phyloP scores from a whole-genome alignment of 108 stramenopile genomes.

The Nannochloropsis gaditana region DNA sequence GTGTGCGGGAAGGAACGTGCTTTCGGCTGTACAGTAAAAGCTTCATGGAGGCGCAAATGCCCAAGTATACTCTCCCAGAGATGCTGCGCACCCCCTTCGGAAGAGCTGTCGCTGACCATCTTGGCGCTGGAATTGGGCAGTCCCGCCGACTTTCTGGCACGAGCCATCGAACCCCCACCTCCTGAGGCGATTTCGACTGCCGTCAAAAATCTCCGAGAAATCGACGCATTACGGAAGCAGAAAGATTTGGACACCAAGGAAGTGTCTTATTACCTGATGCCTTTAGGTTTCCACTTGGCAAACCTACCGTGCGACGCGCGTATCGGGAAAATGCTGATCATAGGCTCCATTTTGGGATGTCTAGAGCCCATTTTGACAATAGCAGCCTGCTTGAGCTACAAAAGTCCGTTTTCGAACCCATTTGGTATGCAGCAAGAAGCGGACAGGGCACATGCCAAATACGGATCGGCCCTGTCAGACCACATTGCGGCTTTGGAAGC shows the following conservation, averaged over 20 bases:
- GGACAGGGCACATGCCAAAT: constrained; percentile 65
- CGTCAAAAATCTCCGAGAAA: constrained; percentile 41
- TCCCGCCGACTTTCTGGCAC: constrained; percentile 63
- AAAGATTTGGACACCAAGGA: background rate
- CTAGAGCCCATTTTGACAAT: constrained; percentile 72
- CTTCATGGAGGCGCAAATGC: constrained; percentile 31
- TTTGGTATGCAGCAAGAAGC: constrained; percentile 60
- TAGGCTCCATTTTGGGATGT: constrained; percentile 64
- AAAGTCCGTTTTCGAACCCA: constrained; percentile 25
- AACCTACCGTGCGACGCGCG: constrained; percentile 79
- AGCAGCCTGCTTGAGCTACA: constrained; percentile 57
- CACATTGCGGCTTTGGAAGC: constrained; percentile 78
- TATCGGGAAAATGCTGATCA: constrained; percentile 69
- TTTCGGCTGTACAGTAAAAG: constrained; percentile 67
- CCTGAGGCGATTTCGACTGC: constrained; percentile 45
- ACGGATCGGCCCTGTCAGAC: constrained; percentile 66
- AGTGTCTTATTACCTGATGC: constrained; percentile 59
- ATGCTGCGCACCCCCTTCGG: constrained; percentile 78
- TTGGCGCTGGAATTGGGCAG: constrained; percentile 57
- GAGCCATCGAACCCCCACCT: constrained; percentile 86
- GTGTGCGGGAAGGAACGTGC: constrained; percentile 78
- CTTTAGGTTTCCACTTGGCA: constrained; percentile 76
- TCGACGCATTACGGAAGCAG: constrained; percentile 36
- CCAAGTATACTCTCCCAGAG: constrained; percentile 75
- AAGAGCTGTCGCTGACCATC: constrained; percentile 67